Base-by-base conservation (phyloP, 345 rosid genomes). In the Populus tremula region DNA sequence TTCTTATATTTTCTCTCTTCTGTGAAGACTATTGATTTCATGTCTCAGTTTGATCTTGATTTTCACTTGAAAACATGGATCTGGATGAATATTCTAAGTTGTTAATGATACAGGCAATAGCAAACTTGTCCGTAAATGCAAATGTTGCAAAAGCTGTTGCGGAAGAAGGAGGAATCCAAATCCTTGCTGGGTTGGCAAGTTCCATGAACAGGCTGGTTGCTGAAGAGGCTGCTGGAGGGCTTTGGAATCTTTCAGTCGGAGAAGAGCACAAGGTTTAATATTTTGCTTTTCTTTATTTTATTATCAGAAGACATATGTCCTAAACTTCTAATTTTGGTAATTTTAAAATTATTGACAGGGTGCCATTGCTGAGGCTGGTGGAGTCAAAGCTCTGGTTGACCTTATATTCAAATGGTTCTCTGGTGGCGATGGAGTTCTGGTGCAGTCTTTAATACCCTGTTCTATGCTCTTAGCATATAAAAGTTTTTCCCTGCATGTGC, bases 181-280 rank as follows among this genome's bases (percentile, higher is more conserved):
- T 86, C 76, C 84, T 86, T 64, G 70, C 86, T 35, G 38, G 67
- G 41, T 74, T 86, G 65, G 83, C 85, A 4, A 77, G 80, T 77
- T 86, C 88, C 49, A 81, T 67, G 75, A 83, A 86, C 65, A 81
- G 77, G 75, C 63, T 79, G 67, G 82, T 83, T 33, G 88, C 82
- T 2, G 88, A 86, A 81, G 88, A 83, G 81, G 88, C 80, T 74
- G 83, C 82, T 45, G 88, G 86, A 68, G 88, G 88, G 31, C 77
- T 86, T 5, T 86, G 88, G 86, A 86, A 83, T 71, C 84, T 86
- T 74, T 86, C 88, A 23, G 85, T 86, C 39, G 88, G 88, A 78
- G 88, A 83, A 79, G 86, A 86, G 70, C 88, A 78, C 76, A 86
- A 83, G 86, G 88, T 83, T 76, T 69, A 38, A 10, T 59, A 4